A percentile compares a stretch with the other conserved stretches of the same genome.
Evolutionary conservation across 352 stramenopile genomes (phyloP).

Genomic region (Pseudoperonospora humuli): DNA sequence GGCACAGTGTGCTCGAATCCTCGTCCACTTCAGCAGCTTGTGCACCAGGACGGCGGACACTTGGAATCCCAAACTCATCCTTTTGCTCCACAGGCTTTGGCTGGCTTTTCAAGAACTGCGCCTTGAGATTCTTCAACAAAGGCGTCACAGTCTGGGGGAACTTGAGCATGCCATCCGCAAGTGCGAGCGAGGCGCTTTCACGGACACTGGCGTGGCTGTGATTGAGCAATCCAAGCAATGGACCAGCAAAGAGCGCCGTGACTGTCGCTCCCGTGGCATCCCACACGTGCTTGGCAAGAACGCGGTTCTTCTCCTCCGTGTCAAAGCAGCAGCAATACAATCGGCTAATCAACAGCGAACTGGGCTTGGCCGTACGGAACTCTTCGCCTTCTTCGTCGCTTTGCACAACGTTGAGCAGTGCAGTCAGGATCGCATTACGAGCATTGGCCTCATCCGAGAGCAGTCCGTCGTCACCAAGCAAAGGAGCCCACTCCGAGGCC

Average conservation of each 20-base stretch:
- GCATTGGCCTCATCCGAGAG: constrained; percentile 51
- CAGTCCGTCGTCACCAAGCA: constrained; percentile 63
- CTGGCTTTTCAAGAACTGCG: constrained; percentile 50
- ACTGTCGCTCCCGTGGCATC: constrained; percentile 39
- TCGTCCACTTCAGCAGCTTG: constrained; percentile 37
- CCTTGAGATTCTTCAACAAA: constrained; percentile 59
- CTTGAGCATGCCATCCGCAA: constrained; percentile 75
- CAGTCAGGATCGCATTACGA: constrained; percentile 51
- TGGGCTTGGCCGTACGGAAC: constrained; percentile 30
- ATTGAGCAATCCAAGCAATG: constrained; percentile 63
- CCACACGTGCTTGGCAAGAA: constrained; percentile 61
- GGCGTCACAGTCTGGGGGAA: constrained; percentile 68
- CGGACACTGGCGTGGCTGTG: constrained; percentile 71
- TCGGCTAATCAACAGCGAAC: constrained; percentile 44
- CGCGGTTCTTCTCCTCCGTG: constrained; percentile 41
- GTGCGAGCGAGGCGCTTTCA: constrained; percentile 61
- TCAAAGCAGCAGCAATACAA: constrained; percentile 70
- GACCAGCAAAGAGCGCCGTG: constrained; percentile 51
- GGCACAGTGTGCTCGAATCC: constrained; percentile 44
- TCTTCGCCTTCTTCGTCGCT: constrained; percentile 43
- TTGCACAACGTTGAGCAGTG: constrained; percentile 50
- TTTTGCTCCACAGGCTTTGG: constrained; percentile 47
- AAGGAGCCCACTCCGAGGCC: constrained; percentile 47
- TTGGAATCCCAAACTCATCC: constrained; percentile 70
- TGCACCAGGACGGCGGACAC: constrained; percentile 47